Base-by-base conservation (phyloP, 129 eudicot species). In the Escallonia herrerae region DNA sequence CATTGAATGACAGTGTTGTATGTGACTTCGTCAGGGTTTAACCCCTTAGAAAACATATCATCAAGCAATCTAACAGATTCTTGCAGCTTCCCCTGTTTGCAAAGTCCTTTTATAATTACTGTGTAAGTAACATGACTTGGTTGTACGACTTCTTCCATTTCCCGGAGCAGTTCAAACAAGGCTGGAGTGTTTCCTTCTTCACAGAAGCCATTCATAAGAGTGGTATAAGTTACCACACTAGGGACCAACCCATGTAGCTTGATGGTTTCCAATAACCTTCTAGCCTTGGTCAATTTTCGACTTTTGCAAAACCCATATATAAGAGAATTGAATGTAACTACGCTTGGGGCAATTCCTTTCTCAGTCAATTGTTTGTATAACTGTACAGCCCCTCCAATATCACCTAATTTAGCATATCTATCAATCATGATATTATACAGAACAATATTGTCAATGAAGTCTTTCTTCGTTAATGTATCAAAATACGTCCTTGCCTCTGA, bases 401-500 rank as follows among this genome's bases (percentile, higher is more conserved):
- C 56, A 55, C 95, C 96, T 56, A 77, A 62, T 82, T 85, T 91
- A 59, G 89, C 87, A 69, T 88, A 91, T 64, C 59, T 70, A 62
- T 91, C 48, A 15, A 91, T 91, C 95, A 91, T 85, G 54, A 88
- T 83, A 77, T 91, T 91, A 66, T 81, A 79, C 84, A 91, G 68
- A 72, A 81, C 71, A 62, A 88, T 76, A 82, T 84, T 87, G 7
- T 48, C 47, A 53, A 74, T 51, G 22, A 74, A 58, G 63, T 72
- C 72, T 56, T 37, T 43, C 15, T 67, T 55, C 40, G 63, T 65
- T 74, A 91, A 37, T 37, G 62, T 58, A 74, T 84, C 83, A 72
- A 91, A 87, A 65, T 80, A 77, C 74, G 46, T 72, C 70, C 87
- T 84, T 72, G 97, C 95, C 63, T 84, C 90, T 4, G 66, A 62